These are phyloP conservation scores for Saturnispora mendoncae DNA, from an alignment of 805 yeast genomes.

Conservation along the genomic window DNA sequence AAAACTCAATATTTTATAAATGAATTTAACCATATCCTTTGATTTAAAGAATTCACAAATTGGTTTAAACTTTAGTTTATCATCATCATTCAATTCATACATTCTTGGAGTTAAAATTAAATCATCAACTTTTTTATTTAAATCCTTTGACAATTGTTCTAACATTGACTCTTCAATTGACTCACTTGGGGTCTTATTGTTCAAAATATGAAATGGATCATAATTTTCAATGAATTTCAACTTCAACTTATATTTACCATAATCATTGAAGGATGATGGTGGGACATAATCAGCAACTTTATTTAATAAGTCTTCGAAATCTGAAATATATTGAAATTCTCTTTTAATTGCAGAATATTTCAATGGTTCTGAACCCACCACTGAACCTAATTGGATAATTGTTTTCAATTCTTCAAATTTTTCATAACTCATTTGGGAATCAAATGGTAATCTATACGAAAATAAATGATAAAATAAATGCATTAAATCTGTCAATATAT, in stretches of 20 bases:
- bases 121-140: conserved; percentile 31
- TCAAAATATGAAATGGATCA: conserved; percentile 49
- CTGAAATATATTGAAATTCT: conserved; percentile 19
- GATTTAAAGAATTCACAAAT: conserved; percentile 47
- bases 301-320: conserved; percentile 42
- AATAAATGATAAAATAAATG: conserved; percentile 37
- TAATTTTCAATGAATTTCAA: conserved; percentile 34
- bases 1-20: conserved; percentile 48
- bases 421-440: conserved; percentile 15
- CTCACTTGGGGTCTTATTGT: conserved; percentile 42
- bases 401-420: conserved; percentile 19
- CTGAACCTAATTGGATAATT: conserved; percentile 38
- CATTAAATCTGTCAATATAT: conserved; percentile 36
- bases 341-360: conserved; percentile 42
- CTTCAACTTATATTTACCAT: conserved; percentile 58
- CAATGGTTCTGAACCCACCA: conserved; percentile 42
- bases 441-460: conserved; percentile 26
- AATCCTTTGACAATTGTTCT: conserved; percentile 33
- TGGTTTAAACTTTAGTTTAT: conserved; percentile 26
- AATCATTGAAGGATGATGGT: conserved; percentile 58
- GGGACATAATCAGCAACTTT: conserved; percentile 55
- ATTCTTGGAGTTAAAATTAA: conserved; percentile 43
- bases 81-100: conserved; percentile 22
- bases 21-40: conserved; percentile 42
- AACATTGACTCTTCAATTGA: conserved; percentile 41